These are phyloP conservation scores for Nicotiana knightiana DNA, from an alignment of 257 asterid genomes.

Conservation along the genomic window DNA sequence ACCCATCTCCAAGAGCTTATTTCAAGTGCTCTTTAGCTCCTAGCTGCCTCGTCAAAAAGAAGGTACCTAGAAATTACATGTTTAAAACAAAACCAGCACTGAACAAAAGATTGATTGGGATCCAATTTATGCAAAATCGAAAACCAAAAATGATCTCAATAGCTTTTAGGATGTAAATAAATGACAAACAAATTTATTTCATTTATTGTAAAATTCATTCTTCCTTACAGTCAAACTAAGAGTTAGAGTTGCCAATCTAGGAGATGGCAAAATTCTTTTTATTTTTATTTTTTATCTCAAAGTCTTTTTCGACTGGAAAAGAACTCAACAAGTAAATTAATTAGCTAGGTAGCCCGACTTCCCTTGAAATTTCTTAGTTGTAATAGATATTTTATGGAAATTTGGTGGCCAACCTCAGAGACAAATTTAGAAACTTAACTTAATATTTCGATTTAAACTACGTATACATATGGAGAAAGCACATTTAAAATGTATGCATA, in stretches of 20 bases:
- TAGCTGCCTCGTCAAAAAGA: slow-evolving; percentile 80
- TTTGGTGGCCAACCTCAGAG: background rate
- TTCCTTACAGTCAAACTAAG: background rate
- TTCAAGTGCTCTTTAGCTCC: slow-evolving; percentile 96
- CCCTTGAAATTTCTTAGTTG: background rate
- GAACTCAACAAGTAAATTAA: background rate
- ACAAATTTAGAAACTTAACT: background rate
- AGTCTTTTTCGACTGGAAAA: background rate
- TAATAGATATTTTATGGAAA: background rate
- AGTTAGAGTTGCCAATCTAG: too few relatives aligned
- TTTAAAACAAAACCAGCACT: too few relatives aligned
- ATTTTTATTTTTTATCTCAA: too few relatives aligned
- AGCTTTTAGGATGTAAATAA: background rate
- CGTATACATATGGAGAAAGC: background rate
- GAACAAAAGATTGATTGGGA: too few relatives aligned
- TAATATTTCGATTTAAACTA: background rate
- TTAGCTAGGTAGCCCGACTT: background rate
- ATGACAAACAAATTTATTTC: too few relatives aligned
- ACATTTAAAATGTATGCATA: background rate
- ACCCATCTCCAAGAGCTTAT: slow-evolving; percentile 96
- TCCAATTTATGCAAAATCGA: too few relatives aligned
- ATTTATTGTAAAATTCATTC: background rate
- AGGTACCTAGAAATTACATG: slow-evolving; percentile 33
- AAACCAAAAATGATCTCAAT: too few relatives aligned
- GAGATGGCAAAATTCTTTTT: too few relatives aligned